These are phyloP conservation scores for Colletotrichum falcatum DNA, from an alignment of 2,329 filamentous ascomycete genomes.

Conservation along the genomic window DNA sequence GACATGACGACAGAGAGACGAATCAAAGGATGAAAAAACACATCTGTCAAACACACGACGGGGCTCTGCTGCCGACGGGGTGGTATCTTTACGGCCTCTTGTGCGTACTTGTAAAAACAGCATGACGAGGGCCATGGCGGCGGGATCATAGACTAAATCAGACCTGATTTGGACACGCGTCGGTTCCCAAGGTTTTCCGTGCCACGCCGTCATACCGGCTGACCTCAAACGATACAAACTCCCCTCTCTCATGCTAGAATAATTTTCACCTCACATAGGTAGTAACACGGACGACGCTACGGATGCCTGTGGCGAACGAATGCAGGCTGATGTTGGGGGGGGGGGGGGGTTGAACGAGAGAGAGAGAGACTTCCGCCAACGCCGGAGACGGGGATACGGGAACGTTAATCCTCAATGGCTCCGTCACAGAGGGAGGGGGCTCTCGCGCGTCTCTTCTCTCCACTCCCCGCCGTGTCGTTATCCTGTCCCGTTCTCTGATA, in stretches of 20 bases:
- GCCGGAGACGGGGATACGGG: not conserved
- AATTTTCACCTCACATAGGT: not conserved
- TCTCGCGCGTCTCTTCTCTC: too few relatives aligned
- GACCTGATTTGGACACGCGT: slow-evolving; percentile 18
- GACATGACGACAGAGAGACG: slow-evolving; percentile 22
- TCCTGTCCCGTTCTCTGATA: not conserved
- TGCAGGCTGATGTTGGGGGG: not conserved
- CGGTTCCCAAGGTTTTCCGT: not conserved
- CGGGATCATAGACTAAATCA: slow-evolving; percentile 44
- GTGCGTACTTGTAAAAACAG: slow-evolving; percentile 42
- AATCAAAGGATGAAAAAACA: slow-evolving; percentile 26
- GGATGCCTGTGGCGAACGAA: not conserved
- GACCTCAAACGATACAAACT: not conserved
- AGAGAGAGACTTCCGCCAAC: not conserved
- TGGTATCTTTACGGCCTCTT: slow-evolving; percentile 15
- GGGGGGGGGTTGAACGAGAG: too few relatives aligned
- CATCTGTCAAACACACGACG: slow-evolving; percentile 23
- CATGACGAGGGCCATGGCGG: slow-evolving; percentile 41
- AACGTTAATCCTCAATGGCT: too few relatives aligned
- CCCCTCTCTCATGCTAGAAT: not conserved
- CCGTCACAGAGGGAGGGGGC: too few relatives aligned
- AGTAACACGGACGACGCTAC: not conserved
- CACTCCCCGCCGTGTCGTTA: not conserved
- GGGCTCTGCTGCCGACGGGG: slow-evolving; percentile 8
- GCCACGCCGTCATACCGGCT: not conserved